Conservation (phyloP, 1,139 yeast species). For the Yamadazyma triangularis region DNA sequence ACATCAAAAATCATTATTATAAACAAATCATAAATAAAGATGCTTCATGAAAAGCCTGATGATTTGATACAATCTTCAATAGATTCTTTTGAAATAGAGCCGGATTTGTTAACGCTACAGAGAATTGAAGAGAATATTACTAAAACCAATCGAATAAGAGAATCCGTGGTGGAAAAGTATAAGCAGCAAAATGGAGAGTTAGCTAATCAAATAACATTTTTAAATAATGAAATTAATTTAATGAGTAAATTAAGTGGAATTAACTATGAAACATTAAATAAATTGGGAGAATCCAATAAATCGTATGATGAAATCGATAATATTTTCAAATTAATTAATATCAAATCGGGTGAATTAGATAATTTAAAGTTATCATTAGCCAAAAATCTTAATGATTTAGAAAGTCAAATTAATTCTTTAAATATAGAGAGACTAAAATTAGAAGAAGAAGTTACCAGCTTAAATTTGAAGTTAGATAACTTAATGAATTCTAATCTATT, state of each 20-base stretch:
- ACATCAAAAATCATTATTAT: no score
- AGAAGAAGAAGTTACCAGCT: conserved; percentile 23
- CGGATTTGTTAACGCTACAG: conserved; percentile 48
- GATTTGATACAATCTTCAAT: conserved; percentile 36
- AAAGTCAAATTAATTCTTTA: conserved; percentile 45
- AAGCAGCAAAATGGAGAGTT: conserved; percentile 18
- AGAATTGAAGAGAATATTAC: conserved; percentile 39
- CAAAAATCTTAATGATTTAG: conserved; percentile 53
- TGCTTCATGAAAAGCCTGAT: conserved; percentile 33
- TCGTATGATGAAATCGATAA: conserved; percentile 1
- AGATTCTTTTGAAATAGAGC: conserved; percentile 48
- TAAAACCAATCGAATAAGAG: conserved; percentile 23
- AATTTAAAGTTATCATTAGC: conserved; percentile 51
- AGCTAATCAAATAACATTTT: conserved; percentile 12
- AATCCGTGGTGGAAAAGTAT: conserved; percentile 19
- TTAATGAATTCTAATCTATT: conserved; percentile 20
- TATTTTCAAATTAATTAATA: conserved; percentile 2
- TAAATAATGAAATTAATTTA: conserved; percentile 22
- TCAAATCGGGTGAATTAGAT: conserved; percentile 35
- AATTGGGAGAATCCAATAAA: conserved; percentile 5
- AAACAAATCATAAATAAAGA: conserved; percentile 5
- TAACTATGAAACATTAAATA: neutral
- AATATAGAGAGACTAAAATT: conserved; percentile 41
- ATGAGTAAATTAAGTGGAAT: conserved; percentile 11
- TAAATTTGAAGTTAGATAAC: conserved; percentile 18